Conservation (phyloP, 805 yeast species). For the Wickerhamomyces alni region DNA sequence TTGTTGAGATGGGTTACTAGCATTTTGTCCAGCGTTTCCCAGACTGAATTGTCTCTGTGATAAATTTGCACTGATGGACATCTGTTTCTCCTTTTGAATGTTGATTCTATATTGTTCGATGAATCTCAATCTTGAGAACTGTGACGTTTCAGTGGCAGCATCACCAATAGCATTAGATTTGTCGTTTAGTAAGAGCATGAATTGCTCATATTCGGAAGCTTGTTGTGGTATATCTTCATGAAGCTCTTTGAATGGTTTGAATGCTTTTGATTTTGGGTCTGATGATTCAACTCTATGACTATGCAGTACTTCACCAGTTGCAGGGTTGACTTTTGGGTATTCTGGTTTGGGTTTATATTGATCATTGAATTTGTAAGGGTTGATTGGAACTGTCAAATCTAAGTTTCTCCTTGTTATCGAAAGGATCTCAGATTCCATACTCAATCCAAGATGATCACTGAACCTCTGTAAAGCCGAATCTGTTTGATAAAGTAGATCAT, state of each 20-base stretch:
- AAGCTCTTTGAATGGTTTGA: constrained; percentile 40
- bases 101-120: constrained; percentile 81
- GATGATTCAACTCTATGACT: constrained; percentile 34
- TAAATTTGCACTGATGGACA: constrained; percentile 26
- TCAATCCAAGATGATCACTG: constrained; percentile 71
- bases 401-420: constrained; percentile 73
- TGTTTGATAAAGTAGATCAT: constrained; percentile 78
- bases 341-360: constrained; percentile 41
- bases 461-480: constrained; percentile 65
- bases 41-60: constrained; percentile 12
- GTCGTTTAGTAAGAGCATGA: constrained; percentile 70
- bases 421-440: constrained; percentile 84
- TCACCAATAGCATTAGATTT: constrained; percentile 29
- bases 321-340: constrained; percentile 33
- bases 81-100: constrained; percentile 47
- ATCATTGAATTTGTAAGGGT: constrained; percentile 48
- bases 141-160: constrained; percentile 34
- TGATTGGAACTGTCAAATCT: constrained; percentile 65
- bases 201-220: constrained; percentile 81
- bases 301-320: constrained; percentile 26
- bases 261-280: constrained; percentile 31
- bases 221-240: constrained; percentile 73
- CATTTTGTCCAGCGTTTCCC: constrained; percentile 24
- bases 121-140: constrained; percentile 81
- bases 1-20: constrained; percentile 21